Evolutionary conservation across 257 asterid species (phyloP).

Genomic region (Cruciata laevipes): DNA sequence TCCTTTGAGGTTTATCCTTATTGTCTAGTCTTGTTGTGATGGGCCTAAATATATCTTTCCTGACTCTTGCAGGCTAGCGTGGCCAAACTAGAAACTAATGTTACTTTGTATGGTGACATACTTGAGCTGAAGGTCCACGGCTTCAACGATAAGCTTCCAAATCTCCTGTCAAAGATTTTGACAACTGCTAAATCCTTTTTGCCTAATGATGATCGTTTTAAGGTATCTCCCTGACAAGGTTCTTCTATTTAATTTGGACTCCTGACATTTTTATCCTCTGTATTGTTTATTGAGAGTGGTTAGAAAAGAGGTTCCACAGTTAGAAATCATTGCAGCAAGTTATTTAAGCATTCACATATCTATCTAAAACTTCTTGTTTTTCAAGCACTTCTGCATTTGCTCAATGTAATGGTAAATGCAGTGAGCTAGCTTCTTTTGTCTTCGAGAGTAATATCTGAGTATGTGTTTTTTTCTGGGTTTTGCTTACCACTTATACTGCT

Average conservation of each 20-base stretch:
- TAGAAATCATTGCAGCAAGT: not conserved
- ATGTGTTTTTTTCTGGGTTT: not conserved
- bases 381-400: not conserved
- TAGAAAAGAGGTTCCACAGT: not conserved
- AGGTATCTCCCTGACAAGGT: slow-evolving; percentile 35
- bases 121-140: slow-evolving; percentile 93
- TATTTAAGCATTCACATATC: not conserved
- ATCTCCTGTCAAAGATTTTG: slow-evolving; percentile 72
- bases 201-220: slow-evolving; percentile 88
- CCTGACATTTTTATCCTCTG: not conserved
- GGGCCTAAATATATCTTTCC: slow-evolving; percentile 3
- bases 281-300: too few species aligned
- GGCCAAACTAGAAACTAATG: slow-evolving; percentile 86
- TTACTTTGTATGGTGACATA: slow-evolving; percentile 81
- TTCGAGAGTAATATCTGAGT: not conserved
- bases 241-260: not conserved
- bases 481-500: not conserved
- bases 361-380: not conserved
- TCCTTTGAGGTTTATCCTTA: not conserved
- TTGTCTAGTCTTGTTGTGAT: not conserved
- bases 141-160: slow-evolving; percentile 90
- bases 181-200: slow-evolving; percentile 54
- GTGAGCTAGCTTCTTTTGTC: not conserved
- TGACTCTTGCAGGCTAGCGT: slow-evolving; percentile 71
- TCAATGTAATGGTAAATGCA: not conserved